phyloP scores from a whole-genome alignment of 768 basidiomycete genomes.

The Boletus coccyginus region DNA sequence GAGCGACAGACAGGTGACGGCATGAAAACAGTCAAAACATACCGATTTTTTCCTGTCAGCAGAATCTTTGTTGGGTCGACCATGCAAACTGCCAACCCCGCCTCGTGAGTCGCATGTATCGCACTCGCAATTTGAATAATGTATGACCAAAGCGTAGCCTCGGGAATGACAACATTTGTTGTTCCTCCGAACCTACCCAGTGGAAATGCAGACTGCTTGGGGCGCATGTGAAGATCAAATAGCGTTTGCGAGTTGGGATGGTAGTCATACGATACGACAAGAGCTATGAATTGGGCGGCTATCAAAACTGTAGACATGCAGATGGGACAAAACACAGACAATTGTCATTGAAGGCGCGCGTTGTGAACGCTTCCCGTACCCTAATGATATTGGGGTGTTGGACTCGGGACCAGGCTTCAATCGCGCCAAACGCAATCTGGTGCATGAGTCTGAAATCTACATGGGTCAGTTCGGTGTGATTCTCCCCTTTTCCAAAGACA shows the following conservation, averaged over 20 bases:
- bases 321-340: constrained; percentile 49
- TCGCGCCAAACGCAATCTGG: constrained; percentile 74
- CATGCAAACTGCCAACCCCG: constrained; percentile 74
- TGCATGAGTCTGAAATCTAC: constrained; percentile 81
- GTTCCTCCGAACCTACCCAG: constrained; percentile 37
- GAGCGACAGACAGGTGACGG: neutral
- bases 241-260: constrained; percentile 83
- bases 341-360: constrained; percentile 85
- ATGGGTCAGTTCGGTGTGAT: constrained; percentile 2
- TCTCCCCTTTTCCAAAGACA: neutral
- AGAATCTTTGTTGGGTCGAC: constrained; percentile 87
- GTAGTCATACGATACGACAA: constrained; percentile 90
- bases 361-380: constrained; percentile 92
- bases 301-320: constrained; percentile 9
- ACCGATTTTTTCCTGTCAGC: constrained; percentile 89
- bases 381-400: constrained; percentile 83
- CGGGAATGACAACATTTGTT: constrained; percentile 46
- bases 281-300: constrained; percentile 46
- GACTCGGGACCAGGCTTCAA: constrained; percentile 85
- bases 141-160: constrained; percentile 89
- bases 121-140: constrained; percentile 87
- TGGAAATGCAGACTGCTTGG: constrained; percentile 40
- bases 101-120: constrained; percentile 81
- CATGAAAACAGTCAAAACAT: neutral
- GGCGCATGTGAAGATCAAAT: constrained; percentile 71